Base-by-base conservation (phyloP, 768 basidiomycete genomes). In the Leccinum uliginosum region DNA sequence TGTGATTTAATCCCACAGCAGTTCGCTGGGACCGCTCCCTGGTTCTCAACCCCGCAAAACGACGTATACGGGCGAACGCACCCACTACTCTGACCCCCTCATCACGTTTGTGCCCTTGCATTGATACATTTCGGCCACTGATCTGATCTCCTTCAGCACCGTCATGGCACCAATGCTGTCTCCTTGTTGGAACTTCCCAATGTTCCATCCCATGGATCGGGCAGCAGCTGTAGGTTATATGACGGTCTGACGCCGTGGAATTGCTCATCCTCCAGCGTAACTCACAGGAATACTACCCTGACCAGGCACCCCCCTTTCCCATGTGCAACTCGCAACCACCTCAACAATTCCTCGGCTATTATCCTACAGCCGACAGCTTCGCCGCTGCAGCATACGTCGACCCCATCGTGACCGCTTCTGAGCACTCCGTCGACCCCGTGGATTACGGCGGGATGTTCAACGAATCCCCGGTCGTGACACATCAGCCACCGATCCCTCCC, bases 401-500 rank as follows among this genome's bases (percentile, higher is more conserved):
- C 27, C 19, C 29, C 21, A 44, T 35, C 51, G 11, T 23, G 15
- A n/a, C 50, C 11, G 9, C 51, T 15, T 23, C 30, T 11, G 49
- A 40, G 10, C 9, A 21, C 27, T 2, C 40, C 14, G 51, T 49
- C 17, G 2, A 7, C 24, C 19, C 60, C 19, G 4, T 27, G 17
- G 35, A 58, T 38, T 40, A 50, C 5, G 54, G 45, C 10, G 44
- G 26, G 19, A 26, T 49, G 1, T 43, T 45, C 24, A 43, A 55
- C n/a, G 53, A 40, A 5, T 48, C 54, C 19, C 3, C 19, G 2
- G n/a, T 35, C 44, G 27, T 49, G 8, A 10, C n/a, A 10, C 51
- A 56, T 6, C 63, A 65, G 29, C 63, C 67, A 19, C 59, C 65
- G 2, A 32, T 54, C 7, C 60, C 63, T 38, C 60, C 67, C 2